Evolutionary conservation across 139 green algal species (phyloP).

Genomic region (Tetradesmus obliquus): DNA sequence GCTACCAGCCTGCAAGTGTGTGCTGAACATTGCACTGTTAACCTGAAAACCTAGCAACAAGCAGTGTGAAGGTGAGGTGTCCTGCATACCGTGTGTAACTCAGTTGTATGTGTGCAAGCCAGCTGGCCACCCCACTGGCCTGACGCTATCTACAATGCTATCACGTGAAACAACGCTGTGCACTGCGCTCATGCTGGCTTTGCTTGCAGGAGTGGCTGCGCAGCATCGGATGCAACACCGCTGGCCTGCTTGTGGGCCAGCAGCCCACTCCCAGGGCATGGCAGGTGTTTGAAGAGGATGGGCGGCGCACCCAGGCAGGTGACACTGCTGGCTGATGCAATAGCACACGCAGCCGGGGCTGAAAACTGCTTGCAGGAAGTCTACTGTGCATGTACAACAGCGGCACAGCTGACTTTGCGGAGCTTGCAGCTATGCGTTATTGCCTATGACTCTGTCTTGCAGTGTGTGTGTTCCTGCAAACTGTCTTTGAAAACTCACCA

Average conservation of each 20-base stretch:
- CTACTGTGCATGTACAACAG: not conserved
- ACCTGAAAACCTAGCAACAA: too few relatives aligned
- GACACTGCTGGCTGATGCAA: not conserved
- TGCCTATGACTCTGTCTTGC: too few relatives aligned
- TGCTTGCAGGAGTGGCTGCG: constrained; percentile 54
- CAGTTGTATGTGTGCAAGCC: too few relatives aligned
- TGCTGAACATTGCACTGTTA: too few relatives aligned
- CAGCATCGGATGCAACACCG: constrained; percentile 47
- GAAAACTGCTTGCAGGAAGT: not conserved
- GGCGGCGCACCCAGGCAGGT: constrained; percentile 64
- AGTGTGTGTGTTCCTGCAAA: too few relatives aligned
- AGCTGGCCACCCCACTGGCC: too few relatives aligned
- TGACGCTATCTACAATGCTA: too few relatives aligned
- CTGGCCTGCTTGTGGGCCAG: constrained; percentile 50
- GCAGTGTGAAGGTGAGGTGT: too few relatives aligned
- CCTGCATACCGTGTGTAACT: too few relatives aligned
- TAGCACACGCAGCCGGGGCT: too few relatives aligned
- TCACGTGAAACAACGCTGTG: not conserved
- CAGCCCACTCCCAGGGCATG: constrained; percentile 69
- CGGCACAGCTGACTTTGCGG: not conserved
- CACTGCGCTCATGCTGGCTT: not conserved
- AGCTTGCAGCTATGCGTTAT: too few relatives aligned
- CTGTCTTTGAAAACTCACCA: too few relatives aligned
- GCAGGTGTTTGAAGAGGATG: constrained; percentile 76
- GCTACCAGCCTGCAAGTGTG: not conserved